phyloP scores from a whole-genome alignment of 2,329 filamentous ascomycete species.

The Penicillium concentricum region DNA sequence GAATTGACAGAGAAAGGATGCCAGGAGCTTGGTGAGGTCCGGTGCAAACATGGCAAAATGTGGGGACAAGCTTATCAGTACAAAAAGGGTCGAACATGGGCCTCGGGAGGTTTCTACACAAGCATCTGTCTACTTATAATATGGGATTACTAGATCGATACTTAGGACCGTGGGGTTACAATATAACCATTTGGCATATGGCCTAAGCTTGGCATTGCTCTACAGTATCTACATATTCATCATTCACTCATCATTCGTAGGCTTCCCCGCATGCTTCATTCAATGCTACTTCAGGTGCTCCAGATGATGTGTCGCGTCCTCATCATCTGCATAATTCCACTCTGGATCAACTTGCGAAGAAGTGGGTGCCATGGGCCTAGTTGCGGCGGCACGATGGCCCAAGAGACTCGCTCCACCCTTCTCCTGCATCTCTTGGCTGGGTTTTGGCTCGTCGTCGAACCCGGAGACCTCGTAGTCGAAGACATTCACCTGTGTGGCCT shows the following conservation, averaged over 20 bases:
- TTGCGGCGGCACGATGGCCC: conserved; percentile 8
- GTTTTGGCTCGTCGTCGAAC: conserved; percentile 33
- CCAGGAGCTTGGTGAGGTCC: conserved; percentile 5
- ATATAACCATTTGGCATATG: too few relatives aligned
- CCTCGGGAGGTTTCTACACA: not conserved
- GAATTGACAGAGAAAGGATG: not conserved
- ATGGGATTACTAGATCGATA: not conserved
- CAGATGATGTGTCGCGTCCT: conserved; percentile 14
- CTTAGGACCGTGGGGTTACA: not conserved
- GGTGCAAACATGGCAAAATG: conserved; percentile 25
- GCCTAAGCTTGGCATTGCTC: not conserved
- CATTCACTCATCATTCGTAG: conserved; percentile 21
- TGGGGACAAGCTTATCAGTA: conserved; percentile 17
- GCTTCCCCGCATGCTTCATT: not conserved
- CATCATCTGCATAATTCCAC: conserved; percentile 11
- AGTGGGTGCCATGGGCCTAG: conserved; percentile 8
- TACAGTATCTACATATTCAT: conserved; percentile 8
- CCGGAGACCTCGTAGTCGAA: conserved; percentile 41
- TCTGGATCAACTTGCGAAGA: conserved; percentile 7
- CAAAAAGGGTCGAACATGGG: not conserved
- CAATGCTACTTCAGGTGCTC: conserved; percentile 9
- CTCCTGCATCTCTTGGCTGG: conserved; percentile 43
- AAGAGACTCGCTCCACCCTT: conserved; percentile 27
- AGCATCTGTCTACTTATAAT: not conserved
- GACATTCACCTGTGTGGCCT: conserved; percentile 32